Base-by-base conservation (phyloP, 441 rosid species). In the Melastoma candidum region DNA sequence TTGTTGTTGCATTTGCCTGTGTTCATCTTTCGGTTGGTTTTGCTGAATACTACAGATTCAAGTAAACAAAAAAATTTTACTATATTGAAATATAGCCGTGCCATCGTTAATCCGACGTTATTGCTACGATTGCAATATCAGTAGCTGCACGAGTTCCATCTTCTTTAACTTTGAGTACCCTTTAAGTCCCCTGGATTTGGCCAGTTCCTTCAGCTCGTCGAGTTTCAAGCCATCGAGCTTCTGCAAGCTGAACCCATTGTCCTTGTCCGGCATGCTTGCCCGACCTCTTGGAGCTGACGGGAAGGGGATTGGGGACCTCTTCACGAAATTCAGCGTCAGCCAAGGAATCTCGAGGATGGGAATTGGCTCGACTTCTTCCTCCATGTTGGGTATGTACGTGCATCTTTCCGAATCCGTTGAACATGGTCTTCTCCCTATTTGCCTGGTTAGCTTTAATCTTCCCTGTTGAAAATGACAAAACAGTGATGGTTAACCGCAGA, bases 151-250 rank as follows among this genome's bases (percentile, higher is more conserved):
- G 44, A 87, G 81, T 48, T 78, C 73, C 46, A 59, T 57, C 54
- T 82, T 90, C 74, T 76, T 81, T 68, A 84, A 44, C 70, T 70
- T 80, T 0, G 90, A 82, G 73, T 76, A 84, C 11, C 95, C 83
- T 72, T 71, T 75, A 27, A 78, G 47, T 48, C 88, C 88, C 60
- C 67, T 75, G 7, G 71, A 67, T 71, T 86, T 86, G 2, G 88
- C 93, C 43, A 78, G 55, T 60, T 78, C 78, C 67, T 78, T 82
- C 41, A 89, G 77, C 65, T 82, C 74, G 3, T 76, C 46, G 54
- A 81, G 79, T 66, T 78, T 85, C 93, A 84, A 66, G 51, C 63
- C 71, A 58, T 73, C 22, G 4, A 3, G 25, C 44, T 13, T 11
- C 11, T 26, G 26, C 47, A 9, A 12, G 47, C 45, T 41, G 56